phyloP scores from a whole-genome alignment of 2,329 filamentous ascomycete genomes.

The Sporothrix sp. region DNA sequence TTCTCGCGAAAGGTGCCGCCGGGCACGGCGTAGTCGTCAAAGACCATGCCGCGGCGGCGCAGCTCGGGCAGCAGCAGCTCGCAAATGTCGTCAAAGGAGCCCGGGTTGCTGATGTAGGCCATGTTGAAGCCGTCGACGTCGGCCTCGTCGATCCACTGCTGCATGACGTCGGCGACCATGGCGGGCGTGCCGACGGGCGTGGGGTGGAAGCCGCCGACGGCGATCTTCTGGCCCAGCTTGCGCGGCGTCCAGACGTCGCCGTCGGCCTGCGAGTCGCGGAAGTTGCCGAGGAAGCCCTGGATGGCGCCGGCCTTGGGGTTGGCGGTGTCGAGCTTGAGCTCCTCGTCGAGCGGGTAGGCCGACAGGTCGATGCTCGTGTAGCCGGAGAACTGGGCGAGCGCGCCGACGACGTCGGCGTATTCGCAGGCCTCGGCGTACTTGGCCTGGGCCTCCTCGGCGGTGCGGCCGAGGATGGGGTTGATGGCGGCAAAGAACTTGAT shows the following conservation, averaged over 20 bases:
- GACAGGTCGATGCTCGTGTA: constrained; percentile 21
- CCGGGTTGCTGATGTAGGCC: constrained; percentile 35
- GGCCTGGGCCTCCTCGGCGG: constrained; percentile 18
- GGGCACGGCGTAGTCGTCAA: constrained; percentile 4
- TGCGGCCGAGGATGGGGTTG: constrained; percentile 17
- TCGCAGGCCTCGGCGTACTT: constrained; percentile 18
- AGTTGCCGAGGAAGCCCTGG: constrained; percentile 11
- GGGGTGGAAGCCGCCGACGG: constrained; percentile 17
- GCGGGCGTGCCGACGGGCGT: constrained; percentile 50
- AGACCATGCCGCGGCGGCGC: constrained; percentile 35
- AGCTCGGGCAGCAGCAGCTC: constrained; percentile 55
- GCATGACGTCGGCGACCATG: constrained; percentile 57
- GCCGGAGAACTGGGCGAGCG: constrained; percentile 20
- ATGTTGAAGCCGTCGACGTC: constrained; percentile 70
- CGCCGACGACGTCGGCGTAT: constrained; percentile 18
- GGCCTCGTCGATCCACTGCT: constrained; percentile 56
- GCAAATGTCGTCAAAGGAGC: constrained; percentile 55
- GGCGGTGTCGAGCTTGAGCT: constrained; percentile 14
- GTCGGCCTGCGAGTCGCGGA: neutral
- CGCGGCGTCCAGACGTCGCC: constrained; percentile 15
- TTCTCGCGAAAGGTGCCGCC: constrained; percentile 8
- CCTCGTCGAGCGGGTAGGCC: constrained; percentile 19
- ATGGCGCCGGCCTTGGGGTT: constrained; percentile 4
- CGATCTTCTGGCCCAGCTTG: constrained; percentile 17
- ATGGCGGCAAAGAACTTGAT: constrained; percentile 19